These are phyloP conservation scores for Pythium guiyangense DNA, from an alignment of 352 stramenopile species.

Conservation along the genomic window DNA sequence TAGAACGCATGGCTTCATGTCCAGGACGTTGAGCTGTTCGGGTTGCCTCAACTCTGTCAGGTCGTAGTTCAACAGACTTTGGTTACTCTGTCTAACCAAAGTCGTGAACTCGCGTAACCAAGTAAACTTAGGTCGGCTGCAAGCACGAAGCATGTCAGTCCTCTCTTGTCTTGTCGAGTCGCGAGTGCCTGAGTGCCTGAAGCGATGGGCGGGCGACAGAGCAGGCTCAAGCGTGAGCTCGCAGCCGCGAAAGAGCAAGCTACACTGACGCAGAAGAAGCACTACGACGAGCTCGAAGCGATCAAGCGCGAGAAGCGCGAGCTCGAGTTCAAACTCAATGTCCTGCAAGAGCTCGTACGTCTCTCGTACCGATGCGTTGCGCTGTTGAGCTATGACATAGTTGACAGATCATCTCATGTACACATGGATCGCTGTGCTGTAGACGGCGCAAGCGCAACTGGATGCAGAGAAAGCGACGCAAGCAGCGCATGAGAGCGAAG, in stretches of 20 bases:
- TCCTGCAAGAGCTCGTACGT: conserved; percentile 46
- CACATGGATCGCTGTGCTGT: background rate
- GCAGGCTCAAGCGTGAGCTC: conserved; percentile 56
- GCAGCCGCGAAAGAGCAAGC: conserved; percentile 35
- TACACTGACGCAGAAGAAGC: conserved; percentile 20
- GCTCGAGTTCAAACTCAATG: conserved; percentile 52
- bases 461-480: conserved; percentile 41
- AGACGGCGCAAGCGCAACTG: conserved; percentile 35
- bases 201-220: conserved; percentile 61
- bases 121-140: too few relatives aligned
- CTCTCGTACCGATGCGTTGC: too few relatives aligned
- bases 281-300: conserved; percentile 34
- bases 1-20: too few relatives aligned
- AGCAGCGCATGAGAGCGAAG: conserved; percentile 35
- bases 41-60: too few relatives aligned
- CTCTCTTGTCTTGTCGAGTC: too few relatives aligned
- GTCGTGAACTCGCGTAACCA: too few relatives aligned
- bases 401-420: background rate
- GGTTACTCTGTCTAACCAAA: too few relatives aligned
- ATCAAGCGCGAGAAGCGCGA: conserved; percentile 45
- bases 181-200: too few relatives aligned
- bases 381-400: background rate
- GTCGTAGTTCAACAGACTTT: too few relatives aligned
- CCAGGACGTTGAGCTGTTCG: too few relatives aligned
- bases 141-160: too few relatives aligned